Conservation (phyloP, 73 alveolate species). For the Chromera velia region DNA sequence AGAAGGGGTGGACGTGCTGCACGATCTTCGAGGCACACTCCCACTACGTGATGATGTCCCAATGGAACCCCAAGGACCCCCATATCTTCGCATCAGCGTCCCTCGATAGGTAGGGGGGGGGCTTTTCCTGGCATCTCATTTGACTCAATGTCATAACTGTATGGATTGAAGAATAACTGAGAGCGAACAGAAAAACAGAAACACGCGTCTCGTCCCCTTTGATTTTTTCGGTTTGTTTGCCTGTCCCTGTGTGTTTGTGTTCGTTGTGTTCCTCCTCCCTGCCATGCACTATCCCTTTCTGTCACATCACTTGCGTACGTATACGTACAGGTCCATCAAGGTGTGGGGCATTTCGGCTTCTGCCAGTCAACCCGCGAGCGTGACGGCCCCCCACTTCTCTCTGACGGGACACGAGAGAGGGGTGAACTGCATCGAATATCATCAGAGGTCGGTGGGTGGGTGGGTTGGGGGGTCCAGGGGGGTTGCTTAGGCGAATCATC, state of each 20-base stretch:
- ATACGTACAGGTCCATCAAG: conserved; percentile 50
- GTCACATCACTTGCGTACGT: conserved; percentile 2
- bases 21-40: conserved; percentile 87
- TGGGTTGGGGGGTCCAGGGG: too few relatives aligned
- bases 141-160: not conserved
- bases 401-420: conserved; percentile 92
- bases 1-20: conserved; percentile 75
- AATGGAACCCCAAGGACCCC: conserved; percentile 63
- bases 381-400: conserved; percentile 75
- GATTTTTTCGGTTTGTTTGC: too few relatives aligned
- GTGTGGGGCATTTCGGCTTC: conserved; percentile 58
- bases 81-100: conserved; percentile 87
- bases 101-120: conserved; percentile 78
- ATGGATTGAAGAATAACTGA: not conserved
- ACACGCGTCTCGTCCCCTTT: too few relatives aligned
- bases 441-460: too few relatives aligned
- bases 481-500: too few relatives aligned
- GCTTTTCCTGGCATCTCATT: conserved; percentile 65
- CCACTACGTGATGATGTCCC: conserved; percentile 74
- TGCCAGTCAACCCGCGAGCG: conserved; percentile 37
- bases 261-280: too few relatives aligned
- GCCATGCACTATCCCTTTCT: too few relatives aligned
- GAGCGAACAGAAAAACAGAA: not conserved
- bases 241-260: too few relatives aligned
- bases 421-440: conserved; percentile 86